Base-by-base conservation (phyloP, 352 stramenopile species). In the Globisporangium alternatum region DNA sequence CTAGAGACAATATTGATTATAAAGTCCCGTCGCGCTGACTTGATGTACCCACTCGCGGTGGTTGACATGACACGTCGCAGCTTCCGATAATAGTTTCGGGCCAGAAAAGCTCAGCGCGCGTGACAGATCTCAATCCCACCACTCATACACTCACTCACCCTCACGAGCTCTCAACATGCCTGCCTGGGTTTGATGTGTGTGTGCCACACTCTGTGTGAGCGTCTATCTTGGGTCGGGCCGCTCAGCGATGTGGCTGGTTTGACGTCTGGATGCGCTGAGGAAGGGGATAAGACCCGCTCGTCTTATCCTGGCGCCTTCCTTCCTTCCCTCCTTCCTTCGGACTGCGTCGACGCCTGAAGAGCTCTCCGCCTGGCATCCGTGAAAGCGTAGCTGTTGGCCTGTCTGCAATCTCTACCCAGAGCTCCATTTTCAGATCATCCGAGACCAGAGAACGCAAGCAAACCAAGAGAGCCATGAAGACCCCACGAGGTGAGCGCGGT, bases 401-500 rank as follows among this genome's bases (percentile, higher is more conserved):
- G 22, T 19, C 5, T 22, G 22, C 22, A 53, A 15, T 31, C 22
- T 53, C 12, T 12, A 6, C 22, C n/a, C 22, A 54, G 9, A 9
- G 13, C 3, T n/a, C 1, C 49, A 56, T 56, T 56, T 64, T 30
- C 43, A 56, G n/a, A 57, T 60, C 35, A 47, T 12, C 33, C 19
- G n/a, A 21, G n/a, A 33, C 53, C n/a, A 58, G 37, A 21, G 37
- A 49, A 37, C 33, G 37, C 22, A 55, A 37, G 19, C 17, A 8
- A 55, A 31, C 10, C 30, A 28, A 56, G 28, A 33, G 2, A 6
- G 72, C 10, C 51, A 89, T 88, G 81, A 91, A 88, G 69, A 71
- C 59, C 17, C 76, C 76, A 12, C 53, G 67, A 48, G 54, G 47
- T 31, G 78, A 87, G 37, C 82, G 77, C 12, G 82, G 78, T 3